Conservation (phyloP, 2,329 filamentous ascomycete species). For the Zarea fungicola region DNA sequence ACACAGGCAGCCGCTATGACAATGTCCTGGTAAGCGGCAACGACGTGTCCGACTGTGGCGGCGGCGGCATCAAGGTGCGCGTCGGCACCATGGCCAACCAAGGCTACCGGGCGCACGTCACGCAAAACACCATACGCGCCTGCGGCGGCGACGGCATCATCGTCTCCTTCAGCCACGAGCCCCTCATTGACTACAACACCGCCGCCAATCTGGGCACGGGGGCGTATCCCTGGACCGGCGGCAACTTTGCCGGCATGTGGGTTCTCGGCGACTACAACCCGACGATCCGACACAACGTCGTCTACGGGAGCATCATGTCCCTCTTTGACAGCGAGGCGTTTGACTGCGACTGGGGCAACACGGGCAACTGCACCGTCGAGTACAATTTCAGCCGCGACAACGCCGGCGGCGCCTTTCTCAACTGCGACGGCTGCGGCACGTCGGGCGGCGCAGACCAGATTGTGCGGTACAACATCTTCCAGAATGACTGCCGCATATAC, state of each 20-base stretch:
- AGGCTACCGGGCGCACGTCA: conserved; percentile 16
- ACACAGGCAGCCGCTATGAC: conserved; percentile 19
- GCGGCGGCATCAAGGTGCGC: conserved; percentile 23
- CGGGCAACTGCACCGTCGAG: conserved; percentile 22
- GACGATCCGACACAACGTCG: conserved; percentile 20
- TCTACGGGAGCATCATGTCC: conserved; percentile 21
- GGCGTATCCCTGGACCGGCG: conserved; percentile 21
- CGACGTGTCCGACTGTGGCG: conserved; percentile 20
- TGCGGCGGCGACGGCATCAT: conserved; percentile 22
- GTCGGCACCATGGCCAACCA: conserved; percentile 19
- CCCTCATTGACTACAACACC: conserved; percentile 20
- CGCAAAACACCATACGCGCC: conserved; percentile 17
- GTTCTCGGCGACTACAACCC: conserved; percentile 20
- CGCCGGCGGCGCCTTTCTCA: conserved; percentile 22
- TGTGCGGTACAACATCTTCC: conserved; percentile 23
- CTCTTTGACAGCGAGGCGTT: conserved; percentile 21
- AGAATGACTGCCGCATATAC: conserved; percentile 22
- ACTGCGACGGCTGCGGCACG: conserved; percentile 22
- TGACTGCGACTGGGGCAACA: conserved; percentile 24
- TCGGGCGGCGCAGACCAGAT: conserved; percentile 21
- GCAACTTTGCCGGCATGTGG: conserved; percentile 24
- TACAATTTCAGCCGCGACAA: conserved; percentile 25
- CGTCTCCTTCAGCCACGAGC: conserved; percentile 18
- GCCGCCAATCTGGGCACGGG: conserved; percentile 20
- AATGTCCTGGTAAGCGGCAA: conserved; percentile 19